phyloP scores from a whole-genome alignment of 129 eudicot species.

The Chrysanthemum makinoi region DNA sequence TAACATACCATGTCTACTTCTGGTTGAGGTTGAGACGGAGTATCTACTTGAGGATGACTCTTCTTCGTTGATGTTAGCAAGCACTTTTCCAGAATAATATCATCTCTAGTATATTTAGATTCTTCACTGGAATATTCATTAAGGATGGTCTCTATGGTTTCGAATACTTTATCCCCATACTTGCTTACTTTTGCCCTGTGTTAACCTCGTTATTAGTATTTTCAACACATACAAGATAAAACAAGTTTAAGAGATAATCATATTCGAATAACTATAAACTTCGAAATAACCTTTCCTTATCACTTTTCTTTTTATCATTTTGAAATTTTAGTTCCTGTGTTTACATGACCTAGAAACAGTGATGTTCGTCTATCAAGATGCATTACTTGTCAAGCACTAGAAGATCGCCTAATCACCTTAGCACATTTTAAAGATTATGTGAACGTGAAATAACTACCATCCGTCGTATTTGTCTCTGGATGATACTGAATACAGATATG shows the following conservation, averaged over 20 bases:
- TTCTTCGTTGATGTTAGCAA: conserved; percentile 47
- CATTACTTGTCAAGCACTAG: no score
- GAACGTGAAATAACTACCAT: no score
- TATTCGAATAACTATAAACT: neutral
- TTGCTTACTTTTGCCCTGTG: conserved; percentile 60
- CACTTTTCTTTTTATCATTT: no score
- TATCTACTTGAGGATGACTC: conserved; percentile 34
- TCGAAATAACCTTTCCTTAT: neutral
- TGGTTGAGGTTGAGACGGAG: conserved; percentile 46
- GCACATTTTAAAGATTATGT: no score
- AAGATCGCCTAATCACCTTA: no score
- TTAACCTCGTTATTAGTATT: conserved; percentile 5
- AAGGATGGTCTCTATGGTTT: conserved; percentile 62
- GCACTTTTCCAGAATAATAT: conserved; percentile 60
- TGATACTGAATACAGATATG: no score
- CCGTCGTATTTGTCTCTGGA: no score
- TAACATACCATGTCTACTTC: conserved; percentile 49
- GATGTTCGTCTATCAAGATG: no score
- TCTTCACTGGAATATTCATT: conserved; percentile 38
- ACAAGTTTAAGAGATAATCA: neutral
- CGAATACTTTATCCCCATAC: conserved; percentile 74
- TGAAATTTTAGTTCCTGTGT: no score
- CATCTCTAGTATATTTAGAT: conserved; percentile 43
- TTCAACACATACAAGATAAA: neutral
- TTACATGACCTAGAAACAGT: no score